Conservation (phyloP, 108 stramenopile species). For the Mediolabrus comicus region DNA sequence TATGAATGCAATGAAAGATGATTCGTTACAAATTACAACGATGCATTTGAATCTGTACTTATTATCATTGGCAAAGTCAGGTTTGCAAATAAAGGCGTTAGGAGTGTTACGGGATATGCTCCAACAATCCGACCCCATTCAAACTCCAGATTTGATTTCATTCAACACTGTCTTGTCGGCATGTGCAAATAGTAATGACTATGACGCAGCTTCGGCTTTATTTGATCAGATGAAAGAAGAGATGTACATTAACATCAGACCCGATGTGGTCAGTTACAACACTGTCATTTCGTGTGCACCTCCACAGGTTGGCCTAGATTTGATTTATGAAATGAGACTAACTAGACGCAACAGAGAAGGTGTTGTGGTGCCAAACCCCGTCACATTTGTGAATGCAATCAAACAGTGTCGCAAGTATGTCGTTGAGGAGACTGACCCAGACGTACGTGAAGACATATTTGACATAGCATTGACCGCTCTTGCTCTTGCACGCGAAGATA, state of each 20-base stretch:
- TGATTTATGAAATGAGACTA: conserved; percentile 58
- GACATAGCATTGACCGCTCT: conserved; percentile 42
- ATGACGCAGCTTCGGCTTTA: conserved; percentile 42
- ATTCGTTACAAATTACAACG: conserved; percentile 17
- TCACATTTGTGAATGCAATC: conserved; percentile 67
- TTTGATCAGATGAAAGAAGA: conserved; percentile 46
- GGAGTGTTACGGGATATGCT: not conserved
- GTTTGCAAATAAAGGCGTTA: not conserved
- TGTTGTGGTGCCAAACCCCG: conserved; percentile 43
- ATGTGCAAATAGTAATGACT: conserved; percentile 55
- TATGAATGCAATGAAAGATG: conserved; percentile 42
- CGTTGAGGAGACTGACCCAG: conserved; percentile 4
- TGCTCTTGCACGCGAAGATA: conserved; percentile 47
- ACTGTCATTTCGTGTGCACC: conserved; percentile 36
- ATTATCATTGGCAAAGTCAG: conserved; percentile 4
- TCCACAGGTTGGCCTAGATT: conserved; percentile 1
- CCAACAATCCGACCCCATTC: not conserved
- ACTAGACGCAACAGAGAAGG: conserved; percentile 63
- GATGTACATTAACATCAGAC: conserved; percentile 3
- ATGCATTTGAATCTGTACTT: conserved; percentile 10
- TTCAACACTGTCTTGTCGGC: conserved; percentile 57
- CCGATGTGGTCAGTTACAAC: conserved; percentile 32
- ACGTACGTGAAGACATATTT: conserved; percentile 18
- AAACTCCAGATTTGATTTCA: conserved; percentile 44
- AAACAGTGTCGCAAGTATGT: conserved; percentile 45